Evolutionary conservation across 805 yeast species (phyloP).

Genomic region (Candida schatavii): DNA sequence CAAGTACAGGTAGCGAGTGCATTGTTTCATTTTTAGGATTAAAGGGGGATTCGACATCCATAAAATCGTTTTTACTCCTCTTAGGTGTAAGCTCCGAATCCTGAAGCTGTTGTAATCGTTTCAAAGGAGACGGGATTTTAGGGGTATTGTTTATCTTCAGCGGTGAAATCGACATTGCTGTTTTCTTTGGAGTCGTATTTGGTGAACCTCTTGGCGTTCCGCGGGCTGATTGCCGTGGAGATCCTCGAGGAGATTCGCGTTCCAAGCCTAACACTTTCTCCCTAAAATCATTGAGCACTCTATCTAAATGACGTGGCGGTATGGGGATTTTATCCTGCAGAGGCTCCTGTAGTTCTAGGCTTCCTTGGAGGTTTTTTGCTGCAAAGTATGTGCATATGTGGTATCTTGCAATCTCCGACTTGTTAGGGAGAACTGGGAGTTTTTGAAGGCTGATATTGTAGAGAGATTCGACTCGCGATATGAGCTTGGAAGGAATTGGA

Average conservation of each 20-base stretch:
- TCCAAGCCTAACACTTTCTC: conserved; percentile 25
- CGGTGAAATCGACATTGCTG: conserved; percentile 12
- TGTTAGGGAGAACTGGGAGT: conserved; percentile 45
- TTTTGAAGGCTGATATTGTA: conserved; percentile 53
- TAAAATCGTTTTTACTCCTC: conserved; percentile 8
- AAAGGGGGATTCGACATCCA: conserved; percentile 26
- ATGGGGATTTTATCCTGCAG: conserved; percentile 54
- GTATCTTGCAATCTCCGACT: conserved; percentile 61
- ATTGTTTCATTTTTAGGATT: conserved; percentile 19
- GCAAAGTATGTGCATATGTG: conserved; percentile 69
- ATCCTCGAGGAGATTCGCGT: neutral
- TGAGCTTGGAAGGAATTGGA: conserved; percentile 41
- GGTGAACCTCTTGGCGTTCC: conserved; percentile 18
- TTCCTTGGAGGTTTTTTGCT: conserved; percentile 44
- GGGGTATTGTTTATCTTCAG: conserved; percentile 31
- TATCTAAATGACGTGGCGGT: conserved; percentile 43
- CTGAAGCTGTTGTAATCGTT: conserved; percentile 26
- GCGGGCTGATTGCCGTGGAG: conserved; percentile 10
- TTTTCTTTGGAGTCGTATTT: conserved; percentile 12
- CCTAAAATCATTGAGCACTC: conserved; percentile 46
- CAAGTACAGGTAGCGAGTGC: too few relatives aligned
- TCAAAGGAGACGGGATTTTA: conserved; percentile 35
- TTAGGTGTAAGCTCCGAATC: conserved; percentile 12
- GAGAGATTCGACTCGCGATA: conserved; percentile 41
- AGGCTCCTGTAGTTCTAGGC: conserved; percentile 49